Evolutionary conservation across 192 early-diverging fungal genomes (phyloP), one percentile per base, ranked within the genome.

Genomic region (Cetraspora pellucida): DNA sequence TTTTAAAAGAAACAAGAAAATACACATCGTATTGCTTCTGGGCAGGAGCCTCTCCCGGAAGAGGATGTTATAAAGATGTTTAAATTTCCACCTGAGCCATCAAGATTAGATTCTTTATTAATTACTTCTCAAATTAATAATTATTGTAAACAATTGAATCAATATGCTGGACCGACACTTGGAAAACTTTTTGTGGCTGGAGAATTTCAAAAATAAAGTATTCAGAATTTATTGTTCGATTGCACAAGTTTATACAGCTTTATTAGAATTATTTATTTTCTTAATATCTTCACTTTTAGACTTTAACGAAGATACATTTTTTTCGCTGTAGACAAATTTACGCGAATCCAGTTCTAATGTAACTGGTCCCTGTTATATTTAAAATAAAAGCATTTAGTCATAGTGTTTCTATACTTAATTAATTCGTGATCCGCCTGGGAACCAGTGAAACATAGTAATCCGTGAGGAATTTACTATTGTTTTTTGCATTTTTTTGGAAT

Each of bases 81-180:
- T 92, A 84, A 86, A 74, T 37, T 92, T 50, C 90, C 91, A 55
- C 86, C 87, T 21, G 98, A 98, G 85, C 97, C 98, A 10, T 92
- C 92, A 79, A 90, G 95, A 74, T 86, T 99, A 68, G 95, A 97
- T 67, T 90, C 90, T 17, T 87, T 98, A 79, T 89, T 99, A 77
- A 89, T 96, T 72, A 90, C 91, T 31, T 93, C 93, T 77, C 95
- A 97, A 83, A 93, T 98, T 76, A 92, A 96, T 80, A 93, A 95
- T 78, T 93, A 94, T 81, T 92, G 90, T 83, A 94, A 95, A 86
- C 93, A 97, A 85, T 85, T 98, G 52, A 92, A 95, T 74, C 91
- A 96, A 86, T 96, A 93, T 82, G 91, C 95, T 76, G 98, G 97
- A 60, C 96, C 96, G 30, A 92, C 90, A n/a, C 86, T 99, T 79